Conservation (phyloP, 78 protist genomes). For the Anaeramoeba flamelloides region DNA sequence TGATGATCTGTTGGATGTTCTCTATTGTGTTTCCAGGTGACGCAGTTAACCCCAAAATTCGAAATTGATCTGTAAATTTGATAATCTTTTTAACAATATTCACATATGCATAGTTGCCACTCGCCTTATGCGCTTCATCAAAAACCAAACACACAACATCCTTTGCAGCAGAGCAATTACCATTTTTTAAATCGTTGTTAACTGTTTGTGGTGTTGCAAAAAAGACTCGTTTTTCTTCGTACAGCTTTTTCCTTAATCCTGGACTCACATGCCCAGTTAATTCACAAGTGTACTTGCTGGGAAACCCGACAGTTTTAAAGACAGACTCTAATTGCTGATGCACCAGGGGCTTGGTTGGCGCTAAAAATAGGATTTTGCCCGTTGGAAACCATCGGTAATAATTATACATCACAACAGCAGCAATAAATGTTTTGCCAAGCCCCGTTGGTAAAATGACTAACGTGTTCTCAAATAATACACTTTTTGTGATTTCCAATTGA, state of each 20-base stretch:
- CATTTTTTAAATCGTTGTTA: no score
- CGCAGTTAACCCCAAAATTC: conserved; percentile 78
- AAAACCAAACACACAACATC: conserved; percentile 35
- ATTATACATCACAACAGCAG: conserved; percentile 70
- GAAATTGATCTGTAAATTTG: no score
- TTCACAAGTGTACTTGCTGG: no score
- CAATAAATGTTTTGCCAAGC: conserved; percentile 88
- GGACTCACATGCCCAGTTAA: no score
- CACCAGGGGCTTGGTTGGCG: conserved; percentile 80
- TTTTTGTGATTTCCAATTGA: not conserved
- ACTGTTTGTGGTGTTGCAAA: no score
- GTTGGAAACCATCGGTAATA: conserved; percentile 80
- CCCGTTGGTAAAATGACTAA: conserved; percentile 81
- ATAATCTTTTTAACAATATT: no score
- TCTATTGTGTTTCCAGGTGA: conserved; percentile 68
- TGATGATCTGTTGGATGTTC: conserved; percentile 36
- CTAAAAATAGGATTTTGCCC: conserved; percentile 69
- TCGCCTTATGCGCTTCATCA: conserved; percentile 73
- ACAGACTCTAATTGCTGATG: conserved; percentile 71
- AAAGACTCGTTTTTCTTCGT: no score
- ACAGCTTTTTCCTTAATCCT: no score
- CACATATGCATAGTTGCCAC: conserved; percentile 43
- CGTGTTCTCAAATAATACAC: conserved; percentile 23
- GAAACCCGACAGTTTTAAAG: conserved; percentile 26
- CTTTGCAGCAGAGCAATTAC: no score